Conservation (phyloP, 768 basidiomycete genomes). For the Nidularia pulvinata region DNA sequence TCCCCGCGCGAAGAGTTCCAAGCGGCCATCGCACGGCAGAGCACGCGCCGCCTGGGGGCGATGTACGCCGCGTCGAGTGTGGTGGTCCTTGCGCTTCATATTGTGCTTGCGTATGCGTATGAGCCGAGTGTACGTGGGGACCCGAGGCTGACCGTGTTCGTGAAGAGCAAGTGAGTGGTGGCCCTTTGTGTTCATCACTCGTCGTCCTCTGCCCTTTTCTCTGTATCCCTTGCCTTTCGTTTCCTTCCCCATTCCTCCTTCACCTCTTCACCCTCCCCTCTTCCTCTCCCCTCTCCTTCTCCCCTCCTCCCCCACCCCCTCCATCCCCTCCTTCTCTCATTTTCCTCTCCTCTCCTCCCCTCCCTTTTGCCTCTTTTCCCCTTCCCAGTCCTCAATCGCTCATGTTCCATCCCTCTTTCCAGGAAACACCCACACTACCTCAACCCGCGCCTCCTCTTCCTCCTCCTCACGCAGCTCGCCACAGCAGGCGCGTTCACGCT, state of each 20-base stretch:
- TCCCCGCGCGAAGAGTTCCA: conserved; percentile 53
- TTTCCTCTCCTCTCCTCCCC: no score
- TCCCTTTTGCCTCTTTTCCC: no score
- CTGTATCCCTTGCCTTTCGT: no score
- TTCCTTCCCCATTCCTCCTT: no score
- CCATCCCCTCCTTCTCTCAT: no score
- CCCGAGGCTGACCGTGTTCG: conserved; percentile 52
- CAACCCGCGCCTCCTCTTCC: conserved; percentile 66
- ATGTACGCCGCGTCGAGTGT: conserved; percentile 49
- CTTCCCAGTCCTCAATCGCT: no score
- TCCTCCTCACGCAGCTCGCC: conserved; percentile 50
- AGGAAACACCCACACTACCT: conserved; percentile 79
- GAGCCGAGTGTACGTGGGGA: conserved; percentile 29
- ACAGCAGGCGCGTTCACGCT: conserved; percentile 47
- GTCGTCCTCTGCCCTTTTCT: no score
- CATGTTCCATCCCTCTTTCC: no score
- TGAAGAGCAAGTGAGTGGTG: conserved; percentile 70
- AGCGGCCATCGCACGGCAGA: conserved; percentile 42
- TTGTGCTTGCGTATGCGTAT: conserved; percentile 29
- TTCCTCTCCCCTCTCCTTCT: no score
- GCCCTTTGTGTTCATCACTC: no score
- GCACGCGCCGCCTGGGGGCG: conserved; percentile 40
- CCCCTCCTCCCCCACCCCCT: no score
- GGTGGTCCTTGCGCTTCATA: conserved; percentile 39
- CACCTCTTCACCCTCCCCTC: no score